phyloP scores from a whole-genome alignment of 2,329 filamentous ascomycete genomes.

The Plectosphaerella cucumerina region DNA sequence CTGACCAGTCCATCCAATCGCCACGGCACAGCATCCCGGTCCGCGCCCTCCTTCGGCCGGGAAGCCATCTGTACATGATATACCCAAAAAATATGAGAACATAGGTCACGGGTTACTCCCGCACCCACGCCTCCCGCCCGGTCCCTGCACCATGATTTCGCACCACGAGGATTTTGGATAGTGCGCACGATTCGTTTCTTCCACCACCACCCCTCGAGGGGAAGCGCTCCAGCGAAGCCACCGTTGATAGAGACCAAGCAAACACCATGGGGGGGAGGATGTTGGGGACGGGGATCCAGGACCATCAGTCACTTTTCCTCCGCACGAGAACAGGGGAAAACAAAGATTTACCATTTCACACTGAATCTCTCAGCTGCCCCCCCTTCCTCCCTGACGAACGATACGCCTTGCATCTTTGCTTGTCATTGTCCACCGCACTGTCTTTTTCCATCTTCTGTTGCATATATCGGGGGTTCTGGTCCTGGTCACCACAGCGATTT shows the following conservation, averaged over 20 bases:
- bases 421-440: background rate
- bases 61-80: background rate
- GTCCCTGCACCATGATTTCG: background rate
- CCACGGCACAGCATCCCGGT: background rate
- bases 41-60: background rate
- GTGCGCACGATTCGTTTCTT: background rate
- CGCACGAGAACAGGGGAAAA: background rate
- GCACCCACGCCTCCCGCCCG: background rate
- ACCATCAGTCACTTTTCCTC: background rate
- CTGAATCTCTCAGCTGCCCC: background rate
- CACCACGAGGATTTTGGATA: background rate
- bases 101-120: background rate
- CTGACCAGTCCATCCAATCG: background rate
- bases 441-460: background rate
- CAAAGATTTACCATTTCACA: background rate
- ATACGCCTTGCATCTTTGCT: background rate
- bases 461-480: background rate
- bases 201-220: background rate
- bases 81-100: slow-evolving; percentile 1
- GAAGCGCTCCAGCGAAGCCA: background rate
- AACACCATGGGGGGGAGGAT: background rate
- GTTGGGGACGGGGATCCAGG: background rate
- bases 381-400: background rate
- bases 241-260: background rate
- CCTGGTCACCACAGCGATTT: background rate